Conservation (phyloP, 345 rosid genomes). For the Salix purpurea region DNA sequence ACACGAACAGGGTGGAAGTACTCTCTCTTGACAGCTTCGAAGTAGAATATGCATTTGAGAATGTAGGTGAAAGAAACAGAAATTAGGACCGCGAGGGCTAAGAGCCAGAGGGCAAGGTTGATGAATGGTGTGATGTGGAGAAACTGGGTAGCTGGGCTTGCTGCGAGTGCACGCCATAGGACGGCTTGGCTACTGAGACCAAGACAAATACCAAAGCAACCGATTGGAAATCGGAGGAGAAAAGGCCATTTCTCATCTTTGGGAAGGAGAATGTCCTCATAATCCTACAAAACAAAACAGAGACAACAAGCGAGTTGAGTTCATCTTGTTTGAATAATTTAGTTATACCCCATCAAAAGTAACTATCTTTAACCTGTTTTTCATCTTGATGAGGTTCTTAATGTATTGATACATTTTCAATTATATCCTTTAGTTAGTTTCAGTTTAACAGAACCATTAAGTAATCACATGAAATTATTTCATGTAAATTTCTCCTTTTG, state of each 20-base stretch:
- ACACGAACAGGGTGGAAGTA: conserved; percentile 83
- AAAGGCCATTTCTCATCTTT: conserved; percentile 90
- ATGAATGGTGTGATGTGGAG: conserved; percentile 65
- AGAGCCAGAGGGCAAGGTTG: conserved; percentile 64
- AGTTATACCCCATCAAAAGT: too few species aligned
- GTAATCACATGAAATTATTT: too few species aligned
- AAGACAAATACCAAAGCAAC: conserved; percentile 83
- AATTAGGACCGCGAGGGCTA: conserved; percentile 52
- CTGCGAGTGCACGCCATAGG: conserved; percentile 71
- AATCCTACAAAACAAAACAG: conserved; percentile 45
- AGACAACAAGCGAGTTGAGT: too few species aligned
- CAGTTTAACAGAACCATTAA: too few species aligned
- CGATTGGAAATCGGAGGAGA: conserved; percentile 86
- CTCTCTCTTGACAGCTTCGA: conserved; percentile 89
- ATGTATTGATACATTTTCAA: too few species aligned
- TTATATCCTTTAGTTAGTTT: too few species aligned
- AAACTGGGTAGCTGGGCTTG: conserved; percentile 64
- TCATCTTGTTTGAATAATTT: too few species aligned
- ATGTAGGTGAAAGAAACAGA: conserved; percentile 64
- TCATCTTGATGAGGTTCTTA: too few species aligned
- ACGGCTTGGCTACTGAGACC: conserved; percentile 91
- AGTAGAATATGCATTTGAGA: conserved; percentile 82
- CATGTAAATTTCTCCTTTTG: too few species aligned
- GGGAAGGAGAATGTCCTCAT: conserved; percentile 81
- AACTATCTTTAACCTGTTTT: too few species aligned